Evolutionary conservation across 2,329 filamentous ascomycete species (phyloP), one percentile per base, ranked within the genome.

Genomic region (Monosporascus cannonballus): DNA sequence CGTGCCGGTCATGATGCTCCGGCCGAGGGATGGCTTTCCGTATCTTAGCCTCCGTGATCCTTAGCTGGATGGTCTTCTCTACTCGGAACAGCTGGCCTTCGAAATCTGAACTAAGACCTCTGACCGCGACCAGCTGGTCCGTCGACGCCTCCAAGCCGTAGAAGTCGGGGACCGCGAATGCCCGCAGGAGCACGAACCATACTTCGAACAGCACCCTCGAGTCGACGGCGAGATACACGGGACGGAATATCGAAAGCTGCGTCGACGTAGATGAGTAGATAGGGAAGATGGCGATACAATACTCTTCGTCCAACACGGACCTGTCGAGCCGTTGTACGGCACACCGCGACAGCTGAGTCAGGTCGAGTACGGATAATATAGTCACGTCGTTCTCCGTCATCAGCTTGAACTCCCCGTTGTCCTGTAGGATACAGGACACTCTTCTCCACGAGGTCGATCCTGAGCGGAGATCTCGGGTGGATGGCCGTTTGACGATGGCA

Each of bases 241-340:
- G 93, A n/a, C 89, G 84, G 54, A 90, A 85, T 27, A 93, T 81
- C 6, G 87, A 87, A 52, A 93, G 76, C 18, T 87, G 81, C 3
- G 83, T 87, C 1, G 89, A 81, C 20, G 83, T 84, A 9, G 87
- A 79, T 1, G 90, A 85, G 70, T 99, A 97, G 57, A 93, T 92
- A 17, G 94, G 93, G 65, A 96, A 96, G 47, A 99, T 93, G 50
- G 90, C 92, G 57, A 99, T 89, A 73, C 92, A 97, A 65, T 89
- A 94, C 54, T 96, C 90, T 68, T 94, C 89, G 58, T 96, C 90
- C 42, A 99, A 72, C 8, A 99, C 93, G 5, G 92, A 96, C 50
- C 85, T 84, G 69, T 97, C 90, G 49, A 99, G 76, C 61, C 92
- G 84, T 68, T 99, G 94, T 50, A 99, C 86, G 8, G 93, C 90